phyloP scores from a whole-genome alignment of 352 stramenopile species.

The Phytopythium chamaehyphon region DNA sequence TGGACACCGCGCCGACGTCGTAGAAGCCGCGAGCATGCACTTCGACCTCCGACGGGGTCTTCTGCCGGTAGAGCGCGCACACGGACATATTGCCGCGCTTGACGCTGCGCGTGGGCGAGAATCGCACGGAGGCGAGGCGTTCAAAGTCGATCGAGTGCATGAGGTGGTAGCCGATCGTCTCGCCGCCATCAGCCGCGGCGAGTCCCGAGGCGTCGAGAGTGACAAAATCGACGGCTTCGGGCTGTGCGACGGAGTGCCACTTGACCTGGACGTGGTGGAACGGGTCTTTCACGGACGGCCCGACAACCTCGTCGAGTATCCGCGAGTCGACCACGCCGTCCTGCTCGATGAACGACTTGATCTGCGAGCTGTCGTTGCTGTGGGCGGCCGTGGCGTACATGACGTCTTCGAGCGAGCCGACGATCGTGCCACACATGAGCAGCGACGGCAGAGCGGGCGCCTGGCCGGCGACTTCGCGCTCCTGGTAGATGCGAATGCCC shows the following conservation, averaged over 20 bases:
- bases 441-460: constrained; percentile 6
- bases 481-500: constrained; percentile 25
- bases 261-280: constrained; percentile 12
- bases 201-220: constrained; percentile 13
- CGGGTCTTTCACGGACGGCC: constrained; percentile 4
- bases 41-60: constrained; percentile 5
- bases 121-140: constrained; percentile 3
- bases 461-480: constrained; percentile 14
- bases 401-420: constrained; percentile 9
- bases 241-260: constrained; percentile 3
- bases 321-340: constrained; percentile 3
- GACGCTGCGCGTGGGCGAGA: background rate
- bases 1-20: constrained; percentile 3
- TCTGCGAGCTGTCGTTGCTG: background rate
- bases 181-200: background rate
- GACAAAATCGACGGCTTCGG: constrained; percentile 12
- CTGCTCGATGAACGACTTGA: constrained; percentile 7
- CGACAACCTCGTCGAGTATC: constrained; percentile 3
- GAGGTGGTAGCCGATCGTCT: constrained; percentile 17
- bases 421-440: constrained; percentile 7
- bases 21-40: constrained; percentile 5
- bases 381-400: constrained; percentile 6
- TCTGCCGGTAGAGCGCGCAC: constrained; percentile 13
- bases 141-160: constrained; percentile 13
- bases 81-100: constrained; percentile 10